phyloP scores from a whole-genome alignment of 495 filamentous ascomycete genomes.

The Penicillium canariense region DNA sequence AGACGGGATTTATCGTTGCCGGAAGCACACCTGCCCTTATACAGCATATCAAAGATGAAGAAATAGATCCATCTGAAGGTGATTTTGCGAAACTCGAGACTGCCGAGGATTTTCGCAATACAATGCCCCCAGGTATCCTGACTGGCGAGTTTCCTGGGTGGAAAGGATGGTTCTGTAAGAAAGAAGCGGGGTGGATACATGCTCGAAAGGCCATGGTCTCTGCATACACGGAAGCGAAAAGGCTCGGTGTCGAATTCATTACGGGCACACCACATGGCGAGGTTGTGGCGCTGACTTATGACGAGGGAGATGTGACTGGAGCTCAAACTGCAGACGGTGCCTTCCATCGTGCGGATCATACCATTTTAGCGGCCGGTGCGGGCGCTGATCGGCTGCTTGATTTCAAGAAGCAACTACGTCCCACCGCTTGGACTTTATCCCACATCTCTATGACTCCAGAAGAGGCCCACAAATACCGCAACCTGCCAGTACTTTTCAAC shows the following conservation, averaged over 20 bases:
- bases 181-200: slow-evolving; percentile 50
- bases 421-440: slow-evolving; percentile 52
- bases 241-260: slow-evolving; percentile 45
- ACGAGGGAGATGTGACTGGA: slow-evolving; percentile 34
- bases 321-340: slow-evolving; percentile 35
- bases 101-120: slow-evolving; percentile 45
- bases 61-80: slow-evolving; percentile 29
- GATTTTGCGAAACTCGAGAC: slow-evolving; percentile 28
- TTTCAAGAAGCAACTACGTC: slow-evolving; percentile 51
- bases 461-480: slow-evolving; percentile 39
- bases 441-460: slow-evolving; percentile 49
- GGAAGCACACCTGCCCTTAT: slow-evolving; percentile 36
- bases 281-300: slow-evolving; percentile 34
- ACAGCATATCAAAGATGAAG: slow-evolving; percentile 35
- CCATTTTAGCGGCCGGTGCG: slow-evolving; percentile 50
- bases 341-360: slow-evolving; percentile 34
- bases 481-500: slow-evolving; percentile 53
- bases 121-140: slow-evolving; percentile 51
- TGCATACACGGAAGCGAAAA: slow-evolving; percentile 40
- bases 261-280: slow-evolving; percentile 38
- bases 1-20: slow-evolving; percentile 47
- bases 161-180: slow-evolving; percentile 47
- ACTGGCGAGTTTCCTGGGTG: slow-evolving; percentile 50
- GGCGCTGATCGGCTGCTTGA: slow-evolving; percentile 46
- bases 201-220: slow-evolving; percentile 47